Evolutionary conservation across 768 basidiomycete species (phyloP).

Genomic region (Lepiota brunneoincarnata): DNA sequence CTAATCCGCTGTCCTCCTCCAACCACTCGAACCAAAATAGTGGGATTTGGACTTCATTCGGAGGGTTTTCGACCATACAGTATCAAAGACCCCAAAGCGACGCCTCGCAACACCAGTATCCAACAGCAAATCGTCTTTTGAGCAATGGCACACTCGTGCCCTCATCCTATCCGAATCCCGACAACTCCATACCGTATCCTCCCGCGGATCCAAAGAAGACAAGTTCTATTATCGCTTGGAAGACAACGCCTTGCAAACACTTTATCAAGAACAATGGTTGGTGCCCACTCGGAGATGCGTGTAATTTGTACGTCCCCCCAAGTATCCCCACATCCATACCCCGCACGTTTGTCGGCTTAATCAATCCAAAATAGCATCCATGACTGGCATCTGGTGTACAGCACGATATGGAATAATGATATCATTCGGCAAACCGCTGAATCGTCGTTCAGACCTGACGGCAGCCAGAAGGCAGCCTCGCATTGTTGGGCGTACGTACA

Average conservation of each 20-base stretch:
- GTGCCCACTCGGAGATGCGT: slow-evolving; percentile 40
- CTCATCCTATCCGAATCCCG: neutral
- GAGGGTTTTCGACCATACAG: neutral
- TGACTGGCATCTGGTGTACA: slow-evolving; percentile 22
- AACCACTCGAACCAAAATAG: neutral
- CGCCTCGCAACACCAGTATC: neutral
- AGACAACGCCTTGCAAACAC: slow-evolving; percentile 38
- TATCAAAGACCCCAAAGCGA: neutral
- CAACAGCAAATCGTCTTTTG: neutral
- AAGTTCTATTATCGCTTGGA: slow-evolving; percentile 21
- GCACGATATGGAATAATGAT: slow-evolving; percentile 13
- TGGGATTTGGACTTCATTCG: slow-evolving; percentile 1
- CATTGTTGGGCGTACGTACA: slow-evolving; percentile 38
- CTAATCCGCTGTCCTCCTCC: neutral
- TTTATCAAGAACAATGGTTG: slow-evolving; percentile 38
- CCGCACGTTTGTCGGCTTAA: neutral
- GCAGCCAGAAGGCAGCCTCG: slow-evolving; percentile 15
- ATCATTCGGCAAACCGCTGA: slow-evolving; percentile 8
- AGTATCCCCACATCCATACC: neutral
- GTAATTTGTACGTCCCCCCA: slow-evolving; percentile 38
- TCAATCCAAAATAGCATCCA: slow-evolving; percentile 26
- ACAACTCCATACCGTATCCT: neutral
- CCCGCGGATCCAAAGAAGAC: slow-evolving; percentile 10
- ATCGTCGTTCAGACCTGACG: slow-evolving; percentile 5
- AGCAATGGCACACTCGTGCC: slow-evolving; percentile 1